A percentile compares a stretch with the other conserved stretches of the same genome.
phyloP scores from a whole-genome alignment of 225 moss, liverwort and hornwort genomes.

The Rhytidiadelphus loreus region DNA sequence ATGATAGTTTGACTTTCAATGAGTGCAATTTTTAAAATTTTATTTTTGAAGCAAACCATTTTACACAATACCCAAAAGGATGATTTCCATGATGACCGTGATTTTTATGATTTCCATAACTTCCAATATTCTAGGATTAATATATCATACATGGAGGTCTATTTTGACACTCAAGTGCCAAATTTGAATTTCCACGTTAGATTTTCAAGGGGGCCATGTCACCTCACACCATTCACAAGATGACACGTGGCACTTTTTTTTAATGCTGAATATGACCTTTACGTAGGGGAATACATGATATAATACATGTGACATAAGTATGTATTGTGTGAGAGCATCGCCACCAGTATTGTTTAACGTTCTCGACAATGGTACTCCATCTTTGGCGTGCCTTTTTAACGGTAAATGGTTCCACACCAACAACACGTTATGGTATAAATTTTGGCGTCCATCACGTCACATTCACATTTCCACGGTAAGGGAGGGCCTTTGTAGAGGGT shows the following conservation, averaged over 20 bases:
- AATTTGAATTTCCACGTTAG: background rate
- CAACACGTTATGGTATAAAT: too few species aligned
- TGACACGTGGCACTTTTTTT: background rate
- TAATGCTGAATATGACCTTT: background rate
- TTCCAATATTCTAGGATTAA: accelerated
- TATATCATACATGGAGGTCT: background rate
- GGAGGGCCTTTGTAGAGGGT: too few species aligned
- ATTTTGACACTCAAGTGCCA: background rate
- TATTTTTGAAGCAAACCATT: too few species aligned
- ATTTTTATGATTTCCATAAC: too few species aligned
- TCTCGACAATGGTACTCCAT: too few species aligned
- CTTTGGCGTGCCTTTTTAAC: too few species aligned
- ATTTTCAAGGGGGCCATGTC: accelerated
- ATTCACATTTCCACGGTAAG: too few species aligned
- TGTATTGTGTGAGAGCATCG: background rate
- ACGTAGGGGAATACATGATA: background rate
- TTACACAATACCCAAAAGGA: too few species aligned
- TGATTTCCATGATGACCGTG: background rate
- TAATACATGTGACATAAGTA: background rate
- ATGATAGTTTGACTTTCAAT: background rate
- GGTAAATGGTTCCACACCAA: too few species aligned
- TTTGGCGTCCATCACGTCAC: too few species aligned
- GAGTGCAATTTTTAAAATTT: background rate
- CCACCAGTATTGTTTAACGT: too few species aligned
- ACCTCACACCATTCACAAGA: background rate